Conservation (phyloP, 108 stramenopile species). For the Parietichytrium sp. region DNA sequence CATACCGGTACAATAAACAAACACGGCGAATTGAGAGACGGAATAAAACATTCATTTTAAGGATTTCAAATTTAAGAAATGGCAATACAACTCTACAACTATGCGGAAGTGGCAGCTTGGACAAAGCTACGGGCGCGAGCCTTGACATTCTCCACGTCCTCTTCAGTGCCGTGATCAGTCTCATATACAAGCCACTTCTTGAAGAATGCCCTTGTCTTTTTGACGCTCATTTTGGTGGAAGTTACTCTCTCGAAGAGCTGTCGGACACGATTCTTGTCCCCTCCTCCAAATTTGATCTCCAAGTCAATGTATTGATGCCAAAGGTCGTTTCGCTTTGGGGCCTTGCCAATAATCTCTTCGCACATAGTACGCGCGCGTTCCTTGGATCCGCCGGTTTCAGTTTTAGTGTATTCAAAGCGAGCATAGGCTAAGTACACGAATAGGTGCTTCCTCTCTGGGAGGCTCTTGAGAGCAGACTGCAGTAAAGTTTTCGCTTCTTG, state of each 20-base stretch:
- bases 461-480: neutral
- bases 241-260: constrained; percentile 16
- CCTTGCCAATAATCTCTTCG: neutral
- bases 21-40: too few relatives aligned
- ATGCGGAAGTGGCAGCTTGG: neutral
- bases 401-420: neutral
- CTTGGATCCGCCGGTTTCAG: neutral
- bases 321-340: constrained; percentile 33
- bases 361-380: constrained; percentile 23
- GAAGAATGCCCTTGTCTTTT: constrained; percentile 33
- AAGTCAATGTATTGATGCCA: constrained; percentile 33
- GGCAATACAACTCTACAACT: too few relatives aligned
- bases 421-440: constrained; percentile 23
- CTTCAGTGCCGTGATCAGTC: constrained; percentile 25
- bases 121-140: constrained; percentile 6
- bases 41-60: too few relatives aligned
- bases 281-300: constrained; percentile 25
- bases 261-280: neutral
- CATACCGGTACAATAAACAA: too few relatives aligned
- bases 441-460: neutral
- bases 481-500: neutral
- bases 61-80: too few relatives aligned
- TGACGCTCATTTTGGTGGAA: neutral
- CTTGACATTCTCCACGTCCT: constrained; percentile 12
- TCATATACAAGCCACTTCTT: constrained; percentile 28